Conservation (phyloP, 148 eudicot genomes). For the Arbutus unedo region DNA sequence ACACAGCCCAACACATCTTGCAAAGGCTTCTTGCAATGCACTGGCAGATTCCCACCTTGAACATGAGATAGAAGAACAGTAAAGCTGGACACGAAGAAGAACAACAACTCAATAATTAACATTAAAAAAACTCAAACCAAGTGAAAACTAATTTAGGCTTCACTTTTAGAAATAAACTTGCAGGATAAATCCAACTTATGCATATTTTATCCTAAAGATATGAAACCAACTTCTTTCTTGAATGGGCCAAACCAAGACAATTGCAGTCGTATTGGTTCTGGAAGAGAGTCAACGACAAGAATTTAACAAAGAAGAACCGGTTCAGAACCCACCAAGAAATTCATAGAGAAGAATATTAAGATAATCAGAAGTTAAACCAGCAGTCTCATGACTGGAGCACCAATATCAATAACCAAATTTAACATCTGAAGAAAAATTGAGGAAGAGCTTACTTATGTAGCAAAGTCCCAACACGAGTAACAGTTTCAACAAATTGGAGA, state of each 20-base stretch:
- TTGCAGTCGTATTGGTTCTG: background rate
- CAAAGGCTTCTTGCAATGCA: conserved; percentile 35
- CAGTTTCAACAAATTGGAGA: conserved; percentile 31
- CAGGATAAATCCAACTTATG: background rate
- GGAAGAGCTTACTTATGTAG: conserved; percentile 34
- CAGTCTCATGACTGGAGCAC: background rate
- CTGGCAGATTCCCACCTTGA: conserved; percentile 46
- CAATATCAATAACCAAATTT: background rate
- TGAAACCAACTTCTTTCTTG: background rate
- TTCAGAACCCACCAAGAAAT: background rate
- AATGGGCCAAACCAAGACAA: background rate
- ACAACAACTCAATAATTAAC: background rate
- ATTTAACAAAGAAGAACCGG: background rate
- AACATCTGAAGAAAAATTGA: background rate
- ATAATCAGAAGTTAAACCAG: background rate
- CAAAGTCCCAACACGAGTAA: conserved; percentile 32
- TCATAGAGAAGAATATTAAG: background rate
- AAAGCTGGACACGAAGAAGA: conserved; percentile 24
- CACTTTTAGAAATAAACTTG: background rate
- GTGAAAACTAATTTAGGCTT: conserved; percentile 3
- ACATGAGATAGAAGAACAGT: conserved; percentile 35
- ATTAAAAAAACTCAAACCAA: background rate
- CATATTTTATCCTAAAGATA: background rate
- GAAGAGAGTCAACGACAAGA: background rate
- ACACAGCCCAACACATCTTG: conserved; percentile 47